Evolutionary conservation across 2,329 filamentous ascomycete species (phyloP).

Genomic region (Pseudopithomyces chartarum): DNA sequence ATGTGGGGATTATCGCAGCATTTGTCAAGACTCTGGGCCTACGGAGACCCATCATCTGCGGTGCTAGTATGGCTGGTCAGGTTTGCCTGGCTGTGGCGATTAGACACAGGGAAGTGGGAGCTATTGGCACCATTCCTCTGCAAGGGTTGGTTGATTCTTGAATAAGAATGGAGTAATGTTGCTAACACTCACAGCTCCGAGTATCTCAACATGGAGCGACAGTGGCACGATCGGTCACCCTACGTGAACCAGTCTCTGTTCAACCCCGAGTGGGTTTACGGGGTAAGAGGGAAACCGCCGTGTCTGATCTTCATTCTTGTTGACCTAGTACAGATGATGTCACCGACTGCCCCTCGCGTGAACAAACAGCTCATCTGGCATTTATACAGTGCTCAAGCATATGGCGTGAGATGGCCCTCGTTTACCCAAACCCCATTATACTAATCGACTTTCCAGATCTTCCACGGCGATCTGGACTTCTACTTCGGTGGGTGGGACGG

Average conservation of each 20-base stretch:
- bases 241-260: constrained; percentile 55
- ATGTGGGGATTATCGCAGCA: constrained; percentile 52
- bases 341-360: constrained; percentile 50
- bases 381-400: constrained; percentile 55
- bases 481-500: constrained; percentile 59
- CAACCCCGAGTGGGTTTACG: constrained; percentile 57
- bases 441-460: constrained; percentile 40
- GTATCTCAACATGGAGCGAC: constrained; percentile 50
- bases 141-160: constrained; percentile 43
- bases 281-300: constrained; percentile 25
- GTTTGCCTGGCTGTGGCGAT: constrained; percentile 55
- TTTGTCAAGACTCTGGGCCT: constrained; percentile 52
- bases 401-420: constrained; percentile 40
- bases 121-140: constrained; percentile 53
- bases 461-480: constrained; percentile 58
- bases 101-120: constrained; percentile 53
- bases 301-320: background rate
- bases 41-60: constrained; percentile 55
- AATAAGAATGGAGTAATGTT: constrained; percentile 17
- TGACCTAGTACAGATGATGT: constrained; percentile 47
- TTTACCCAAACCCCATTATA: no score
- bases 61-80: constrained; percentile 58
- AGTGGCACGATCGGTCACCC: constrained; percentile 53
- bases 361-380: constrained; percentile 59
- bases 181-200: constrained; percentile 38